Evolutionary conservation across 1,139 yeast genomes (phyloP), one percentile per base, ranked within the genome.

Genomic region (Debaryomyces sp.): DNA sequence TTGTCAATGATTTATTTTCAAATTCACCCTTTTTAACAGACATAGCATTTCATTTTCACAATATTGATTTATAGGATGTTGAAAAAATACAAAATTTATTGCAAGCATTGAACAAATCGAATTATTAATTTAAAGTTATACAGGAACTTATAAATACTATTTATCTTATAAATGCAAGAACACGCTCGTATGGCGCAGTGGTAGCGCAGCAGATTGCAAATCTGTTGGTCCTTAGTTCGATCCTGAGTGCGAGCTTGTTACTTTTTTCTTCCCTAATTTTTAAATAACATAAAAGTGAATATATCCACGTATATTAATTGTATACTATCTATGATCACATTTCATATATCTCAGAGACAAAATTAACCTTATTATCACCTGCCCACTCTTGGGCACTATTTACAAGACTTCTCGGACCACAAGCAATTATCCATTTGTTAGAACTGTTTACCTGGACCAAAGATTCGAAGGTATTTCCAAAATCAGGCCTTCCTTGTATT

Each of bases 371-470:
- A 27, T 69, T 60, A 1, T 52, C 50, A 2, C 54, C 56, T 0
- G 87, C 79, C 75, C 83, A 75, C 1, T 39, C 46, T 42, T 64
- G 56, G n/a, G 79, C 80, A 21, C 81, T 84, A 1, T 54, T 38
- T 17, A 84, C 80, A 50, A 89, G 66, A 0, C 73, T 56, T 1
- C 65, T 66, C 0, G 92, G 90, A 0, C 96, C 96, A 67, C 95
- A 87, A 0, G 89, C 81, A n/a, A 87, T 66, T 0, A 86, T 70
- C 85, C 87, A 84, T 45, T 68, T 67, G 42, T 70, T 67, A 2
- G 64, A 66, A 40, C 66, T 73, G 2, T 58, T 61, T 3, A 68
- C 63, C 6, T 55, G 54, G 21, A 60, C 55, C 1, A 73, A 56
- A 4, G 63, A 55, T 2, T 58, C 60, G 23, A 77, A 57, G 6